Conservation (phyloP, 441 rosid genomes). For the Pelargonium cotyledonis region DNA sequence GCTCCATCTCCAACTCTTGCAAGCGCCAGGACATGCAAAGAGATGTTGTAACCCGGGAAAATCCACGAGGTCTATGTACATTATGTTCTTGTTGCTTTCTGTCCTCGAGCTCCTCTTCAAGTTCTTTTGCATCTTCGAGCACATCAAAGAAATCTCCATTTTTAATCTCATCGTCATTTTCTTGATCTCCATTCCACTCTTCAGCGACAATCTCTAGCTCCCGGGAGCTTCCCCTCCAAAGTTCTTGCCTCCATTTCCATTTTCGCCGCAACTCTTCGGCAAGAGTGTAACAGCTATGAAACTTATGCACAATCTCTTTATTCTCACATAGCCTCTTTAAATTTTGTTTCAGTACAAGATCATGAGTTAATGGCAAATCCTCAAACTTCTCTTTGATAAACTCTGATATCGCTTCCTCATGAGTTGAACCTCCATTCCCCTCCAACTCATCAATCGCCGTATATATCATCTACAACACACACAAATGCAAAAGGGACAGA, state of each 20-base stretch:
- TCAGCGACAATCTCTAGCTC: not conserved
- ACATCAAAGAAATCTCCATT: no score
- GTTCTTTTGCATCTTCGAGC: no score
- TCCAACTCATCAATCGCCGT: slow-evolving; percentile 3
- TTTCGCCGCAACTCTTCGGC: not conserved
- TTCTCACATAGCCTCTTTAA: slow-evolving; percentile 6
- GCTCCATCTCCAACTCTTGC: no score
- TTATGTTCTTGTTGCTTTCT: no score
- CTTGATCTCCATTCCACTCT: not conserved
- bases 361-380: slow-evolving; percentile 7
- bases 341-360: not conserved
- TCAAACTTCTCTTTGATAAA: not conserved
- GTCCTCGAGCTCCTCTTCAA: no score
- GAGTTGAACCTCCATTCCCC: not conserved
- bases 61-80: no score
- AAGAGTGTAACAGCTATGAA: not conserved
- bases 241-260: not conserved
- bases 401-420: not conserved
- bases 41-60: no score
- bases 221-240: not conserved
- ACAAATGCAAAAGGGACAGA: not conserved
- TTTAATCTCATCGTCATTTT: no score
- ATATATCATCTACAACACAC: slow-evolving; percentile 6
- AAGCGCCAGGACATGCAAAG: no score
- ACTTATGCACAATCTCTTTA: not conserved